Evolutionary conservation across 495 filamentous ascomycete species (phyloP).

Genomic region (Hypoxylon lenormandii): DNA sequence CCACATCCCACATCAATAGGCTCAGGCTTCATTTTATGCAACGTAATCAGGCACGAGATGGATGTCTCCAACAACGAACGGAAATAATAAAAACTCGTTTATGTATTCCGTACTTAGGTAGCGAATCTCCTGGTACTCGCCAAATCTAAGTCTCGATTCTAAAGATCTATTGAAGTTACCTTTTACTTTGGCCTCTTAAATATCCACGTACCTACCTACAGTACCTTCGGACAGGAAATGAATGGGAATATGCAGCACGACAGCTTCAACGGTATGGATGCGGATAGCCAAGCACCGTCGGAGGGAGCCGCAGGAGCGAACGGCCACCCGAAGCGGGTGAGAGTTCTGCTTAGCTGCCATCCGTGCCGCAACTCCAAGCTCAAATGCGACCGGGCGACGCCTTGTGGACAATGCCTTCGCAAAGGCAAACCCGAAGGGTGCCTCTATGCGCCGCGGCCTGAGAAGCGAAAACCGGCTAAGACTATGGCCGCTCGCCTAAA

Average conservation of each 20-base stretch:
- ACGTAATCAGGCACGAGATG: background rate
- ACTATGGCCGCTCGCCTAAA: conserved; percentile 65
- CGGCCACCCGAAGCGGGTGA: conserved; percentile 50
- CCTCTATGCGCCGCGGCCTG: conserved; percentile 58
- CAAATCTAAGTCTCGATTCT: too few species aligned
- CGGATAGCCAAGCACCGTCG: background rate
- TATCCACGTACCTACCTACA: background rate
- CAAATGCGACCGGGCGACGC: conserved; percentile 54
- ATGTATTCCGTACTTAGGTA: too few species aligned
- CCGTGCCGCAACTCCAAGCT: conserved; percentile 60
- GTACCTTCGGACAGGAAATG: background rate
- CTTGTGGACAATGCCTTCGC: conserved; percentile 60
- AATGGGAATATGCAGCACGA: conserved; percentile 21
- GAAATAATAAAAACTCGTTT: background rate
- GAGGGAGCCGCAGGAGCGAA: conserved; percentile 11
- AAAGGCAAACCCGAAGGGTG: conserved; percentile 58
- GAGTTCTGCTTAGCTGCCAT: conserved; percentile 57
- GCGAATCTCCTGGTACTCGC: too few species aligned
- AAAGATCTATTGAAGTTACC: too few species aligned
- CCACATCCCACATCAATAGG: background rate
- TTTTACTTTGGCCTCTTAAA: too few species aligned
- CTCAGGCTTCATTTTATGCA: background rate
- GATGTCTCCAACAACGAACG: background rate
- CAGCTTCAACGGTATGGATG: conserved; percentile 2
- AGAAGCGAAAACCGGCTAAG: conserved; percentile 54